Percentiles rank a stretch among this genome's conserved stretches.
Evolutionary conservation across 116 monocot species (phyloP).

Genomic region (Thalassia testudinum): DNA sequence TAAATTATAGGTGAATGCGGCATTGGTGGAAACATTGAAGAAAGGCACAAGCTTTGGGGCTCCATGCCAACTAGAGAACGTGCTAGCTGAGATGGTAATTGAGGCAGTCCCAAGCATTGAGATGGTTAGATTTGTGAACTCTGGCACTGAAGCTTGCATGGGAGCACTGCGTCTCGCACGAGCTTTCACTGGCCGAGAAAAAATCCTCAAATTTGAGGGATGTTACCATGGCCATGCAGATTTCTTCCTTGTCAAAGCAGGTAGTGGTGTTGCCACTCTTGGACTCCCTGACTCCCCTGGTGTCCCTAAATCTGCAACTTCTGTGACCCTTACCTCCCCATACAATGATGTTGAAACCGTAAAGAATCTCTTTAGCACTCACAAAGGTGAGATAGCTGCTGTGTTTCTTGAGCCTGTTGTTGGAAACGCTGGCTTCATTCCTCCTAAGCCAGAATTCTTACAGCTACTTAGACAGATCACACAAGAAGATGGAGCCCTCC

Average conservation of each 20-base stretch:
- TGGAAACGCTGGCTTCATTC: constrained; percentile 63
- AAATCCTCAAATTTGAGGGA: constrained; percentile 61
- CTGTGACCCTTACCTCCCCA: constrained; percentile 44
- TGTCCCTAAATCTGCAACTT: constrained; percentile 41
- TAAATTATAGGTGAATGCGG: constrained; percentile 67
- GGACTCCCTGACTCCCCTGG: constrained; percentile 72
- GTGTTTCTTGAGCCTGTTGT: constrained; percentile 64
- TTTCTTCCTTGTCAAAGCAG: constrained; percentile 46
- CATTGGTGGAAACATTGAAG: constrained; percentile 39
- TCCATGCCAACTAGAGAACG: constrained; percentile 41
- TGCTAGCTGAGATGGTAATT: constrained; percentile 58
- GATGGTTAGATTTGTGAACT: too few relatives aligned
- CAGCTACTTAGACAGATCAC: constrained; percentile 43
- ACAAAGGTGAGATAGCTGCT: constrained; percentile 49
- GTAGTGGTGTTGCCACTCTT: too few relatives aligned
- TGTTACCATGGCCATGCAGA: constrained; percentile 73
- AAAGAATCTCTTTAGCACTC: constrained; percentile 20
- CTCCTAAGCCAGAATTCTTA: constrained; percentile 34
- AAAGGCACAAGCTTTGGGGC: too few relatives aligned
- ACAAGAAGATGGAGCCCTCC: constrained; percentile 23
- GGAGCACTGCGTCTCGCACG: too few relatives aligned
- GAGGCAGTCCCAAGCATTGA: constrained; percentile 55
- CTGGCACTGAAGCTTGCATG: too few relatives aligned
- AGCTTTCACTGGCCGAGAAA: constrained; percentile 32
- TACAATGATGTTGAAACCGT: constrained; percentile 43